phyloP scores from a whole-genome alignment of 1,284 basidiomycete species.

The Ceratobasidium sp. region DNA sequence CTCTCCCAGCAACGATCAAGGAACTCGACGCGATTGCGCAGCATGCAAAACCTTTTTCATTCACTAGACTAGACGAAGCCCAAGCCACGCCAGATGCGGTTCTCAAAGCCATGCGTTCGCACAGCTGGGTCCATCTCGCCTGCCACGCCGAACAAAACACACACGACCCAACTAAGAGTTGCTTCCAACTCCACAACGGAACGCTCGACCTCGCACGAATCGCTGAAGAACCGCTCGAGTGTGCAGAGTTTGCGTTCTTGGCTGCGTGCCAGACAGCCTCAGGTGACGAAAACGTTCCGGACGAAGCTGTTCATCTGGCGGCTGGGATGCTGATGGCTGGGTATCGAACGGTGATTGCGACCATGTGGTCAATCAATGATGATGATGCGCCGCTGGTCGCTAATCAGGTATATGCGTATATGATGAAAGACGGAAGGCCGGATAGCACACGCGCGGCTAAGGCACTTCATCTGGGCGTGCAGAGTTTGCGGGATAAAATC shows the following conservation, averaged over 20 bases:
- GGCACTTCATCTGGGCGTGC: too few species aligned
- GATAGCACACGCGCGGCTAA: too few species aligned
- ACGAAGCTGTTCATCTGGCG: slow-evolving; percentile 38
- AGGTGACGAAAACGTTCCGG: slow-evolving; percentile 35
- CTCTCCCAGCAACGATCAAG: not conserved
- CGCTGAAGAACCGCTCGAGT: not conserved
- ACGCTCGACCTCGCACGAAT: not conserved
- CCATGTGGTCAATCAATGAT: slow-evolving; percentile 16
- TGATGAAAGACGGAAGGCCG: not conserved
- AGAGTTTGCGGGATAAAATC: too few species aligned
- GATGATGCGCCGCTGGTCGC: slow-evolving; percentile 2
- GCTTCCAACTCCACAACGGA: not conserved
- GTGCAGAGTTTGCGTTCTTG: not conserved
- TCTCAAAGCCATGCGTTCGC: not conserved
- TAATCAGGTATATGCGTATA: not conserved
- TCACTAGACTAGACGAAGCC: not conserved
- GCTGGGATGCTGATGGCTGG: slow-evolving; percentile 40
- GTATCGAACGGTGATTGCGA: slow-evolving; percentile 16
- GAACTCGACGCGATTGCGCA: not conserved
- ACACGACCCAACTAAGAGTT: not conserved
- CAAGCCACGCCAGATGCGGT: not conserved
- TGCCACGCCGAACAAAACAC: slow-evolving; percentile 6
- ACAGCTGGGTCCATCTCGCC: slow-evolving; percentile 21
- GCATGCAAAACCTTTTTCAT: not conserved
- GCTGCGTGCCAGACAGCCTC: slow-evolving; percentile 12